Conservation (phyloP, 805 yeast species). For the Komagataella phaffii region DNA sequence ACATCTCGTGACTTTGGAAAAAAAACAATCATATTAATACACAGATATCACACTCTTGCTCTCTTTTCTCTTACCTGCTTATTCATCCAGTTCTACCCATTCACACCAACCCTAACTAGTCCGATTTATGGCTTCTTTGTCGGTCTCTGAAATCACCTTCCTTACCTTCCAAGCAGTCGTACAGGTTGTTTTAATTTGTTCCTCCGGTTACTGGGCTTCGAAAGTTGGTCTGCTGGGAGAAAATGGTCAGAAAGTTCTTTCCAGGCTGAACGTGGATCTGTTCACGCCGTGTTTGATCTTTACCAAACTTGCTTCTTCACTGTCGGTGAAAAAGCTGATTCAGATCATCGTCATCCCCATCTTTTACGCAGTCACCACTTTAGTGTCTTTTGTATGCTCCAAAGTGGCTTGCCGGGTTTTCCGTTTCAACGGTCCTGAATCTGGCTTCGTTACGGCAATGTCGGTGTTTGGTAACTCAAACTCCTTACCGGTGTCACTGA, state of each 20-base stretch:
- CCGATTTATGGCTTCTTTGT: conserved; percentile 9
- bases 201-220: conserved; percentile 82
- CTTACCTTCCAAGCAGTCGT: conserved; percentile 85
- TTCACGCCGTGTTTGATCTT: conserved; percentile 95
- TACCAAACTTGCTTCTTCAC: conserved; percentile 53
- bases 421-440: conserved; percentile 55
- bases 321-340: conserved; percentile 62
- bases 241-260: conserved; percentile 63
- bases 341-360: conserved; percentile 81
- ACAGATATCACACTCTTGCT: not conserved
- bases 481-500: conserved; percentile 85
- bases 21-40: not conserved
- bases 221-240: conserved; percentile 54
- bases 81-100: not conserved
- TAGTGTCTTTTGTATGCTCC: conserved; percentile 57
- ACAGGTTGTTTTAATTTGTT: conserved; percentile 77
- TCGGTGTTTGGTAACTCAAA: conserved; percentile 94
- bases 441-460: conserved; percentile 92
- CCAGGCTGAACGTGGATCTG: conserved; percentile 72
- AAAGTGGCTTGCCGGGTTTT: conserved; percentile 36
- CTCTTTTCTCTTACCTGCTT: not conserved
- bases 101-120: not conserved
- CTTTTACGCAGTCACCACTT: conserved; percentile 72
- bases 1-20: not conserved
- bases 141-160: conserved; percentile 33